These are phyloP conservation scores for Aureobasidium pullulans DNA, from an alignment of 2,329 filamentous ascomycete species.

Conservation along the genomic window DNA sequence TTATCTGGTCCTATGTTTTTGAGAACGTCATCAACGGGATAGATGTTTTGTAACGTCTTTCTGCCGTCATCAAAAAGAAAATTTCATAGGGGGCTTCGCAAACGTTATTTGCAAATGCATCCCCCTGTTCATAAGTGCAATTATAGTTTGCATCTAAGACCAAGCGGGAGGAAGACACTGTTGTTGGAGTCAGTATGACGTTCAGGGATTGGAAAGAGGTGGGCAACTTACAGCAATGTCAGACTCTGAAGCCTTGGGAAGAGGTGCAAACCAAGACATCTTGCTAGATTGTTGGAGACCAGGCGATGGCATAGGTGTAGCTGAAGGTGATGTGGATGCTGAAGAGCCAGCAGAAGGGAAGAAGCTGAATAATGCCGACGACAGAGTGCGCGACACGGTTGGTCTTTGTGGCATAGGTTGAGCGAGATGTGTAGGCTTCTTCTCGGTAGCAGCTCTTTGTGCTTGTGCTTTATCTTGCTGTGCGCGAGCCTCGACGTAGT, in stretches of 20 bases:
- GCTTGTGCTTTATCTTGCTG: slow-evolving; percentile 5
- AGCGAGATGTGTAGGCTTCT: slow-evolving; percentile 1
- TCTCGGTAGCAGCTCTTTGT: background rate
- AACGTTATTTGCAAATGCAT: background rate
- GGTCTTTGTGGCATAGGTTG: background rate
- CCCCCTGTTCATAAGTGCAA: background rate
- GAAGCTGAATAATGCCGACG: slow-evolving; percentile 6
- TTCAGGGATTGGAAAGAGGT: too few relatives aligned
- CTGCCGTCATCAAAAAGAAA: background rate
- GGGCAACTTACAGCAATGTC: slow-evolving; percentile 5
- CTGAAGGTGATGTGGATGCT: slow-evolving; percentile 3
- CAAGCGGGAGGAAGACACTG: slow-evolving; percentile 10
- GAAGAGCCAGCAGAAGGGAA: slow-evolving; percentile 1
- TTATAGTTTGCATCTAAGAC: background rate
- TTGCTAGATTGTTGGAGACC: slow-evolving; percentile 6
- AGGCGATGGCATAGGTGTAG: slow-evolving; percentile 13
- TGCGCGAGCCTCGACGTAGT: slow-evolving; percentile 27
- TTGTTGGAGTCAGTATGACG: background rate
- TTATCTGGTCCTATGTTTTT: background rate
- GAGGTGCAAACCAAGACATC: slow-evolving; percentile 12
- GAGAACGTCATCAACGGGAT: background rate
- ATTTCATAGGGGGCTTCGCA: background rate
- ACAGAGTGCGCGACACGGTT: slow-evolving; percentile 8
- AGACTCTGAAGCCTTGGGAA: slow-evolving; percentile 1
- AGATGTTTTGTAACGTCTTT: background rate